Base-by-base conservation (phyloP, 768 basidiomycete genomes). In the Psilocybe subaeruginosa region DNA sequence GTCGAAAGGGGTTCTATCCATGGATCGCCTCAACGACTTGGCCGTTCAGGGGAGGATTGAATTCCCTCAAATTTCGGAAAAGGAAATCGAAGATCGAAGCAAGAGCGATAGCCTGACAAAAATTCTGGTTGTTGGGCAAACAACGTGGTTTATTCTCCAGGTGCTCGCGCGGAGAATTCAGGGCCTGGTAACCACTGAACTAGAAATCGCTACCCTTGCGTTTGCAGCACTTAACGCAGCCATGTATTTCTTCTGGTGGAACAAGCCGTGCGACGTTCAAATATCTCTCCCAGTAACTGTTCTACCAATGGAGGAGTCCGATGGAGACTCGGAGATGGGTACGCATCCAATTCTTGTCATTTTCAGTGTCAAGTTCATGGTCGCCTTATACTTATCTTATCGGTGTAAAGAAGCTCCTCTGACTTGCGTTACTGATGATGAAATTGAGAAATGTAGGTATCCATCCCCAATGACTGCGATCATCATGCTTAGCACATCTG, bases 171-270 rank as follows among this genome's bases (percentile, higher is more conserved):
- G 54, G 0, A 23, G 54, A 19, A 27, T 55, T 3, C 39, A 45
- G 41, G 27, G 41, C 1, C 9, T 55, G 23, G 54, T 45, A 23
- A 27, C 27, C 12, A 43, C 54, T 6, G 54, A 55, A 29, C 17
- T 55, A 8, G 54, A 55, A 19, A 43, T 55, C 3, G 54, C 41
- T 6, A 55, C 39, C 17, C 19, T 55, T 6, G 54, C 39, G 16
- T 55, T 55, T 45, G 37, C 54, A 23, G n/a, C 37, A 19, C 19
- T 55, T 9, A 55, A 39, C 6, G 41, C 23, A 3, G 41, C 43
- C 7, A 55, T 55, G 9, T 55, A 55, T 11, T 55, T 45, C 8
- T 29, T 55, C 12, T 55, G 54, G 54, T 55, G 54, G 54, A 39
- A 45, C 12, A 55, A 55, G 27, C 54, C 54, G 7, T 45, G 46